Percentiles rank a stretch among this genome's conserved stretches.
Evolutionary conservation across 108 stramenopile species (phyloP).

Genomic region (Nannochloropsis oceanica): DNA sequence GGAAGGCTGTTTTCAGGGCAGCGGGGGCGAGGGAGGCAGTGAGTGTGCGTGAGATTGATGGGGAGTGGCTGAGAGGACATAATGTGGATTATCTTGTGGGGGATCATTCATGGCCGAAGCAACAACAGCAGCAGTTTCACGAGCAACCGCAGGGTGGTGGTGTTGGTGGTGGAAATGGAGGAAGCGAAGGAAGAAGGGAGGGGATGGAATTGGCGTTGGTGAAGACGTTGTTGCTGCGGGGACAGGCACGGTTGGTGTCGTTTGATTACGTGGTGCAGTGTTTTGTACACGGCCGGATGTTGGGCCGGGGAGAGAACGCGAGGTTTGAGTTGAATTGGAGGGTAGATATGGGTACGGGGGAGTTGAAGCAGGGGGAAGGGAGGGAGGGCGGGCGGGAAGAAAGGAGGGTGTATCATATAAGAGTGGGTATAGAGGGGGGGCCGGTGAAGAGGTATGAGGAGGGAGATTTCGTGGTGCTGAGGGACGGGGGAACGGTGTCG

Average conservation of each 20-base stretch:
- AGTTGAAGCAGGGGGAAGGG: background rate
- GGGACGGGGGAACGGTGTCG: background rate
- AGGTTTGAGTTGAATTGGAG: background rate
- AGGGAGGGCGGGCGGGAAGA: background rate
- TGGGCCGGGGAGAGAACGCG: background rate
- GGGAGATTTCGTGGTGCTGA: background rate
- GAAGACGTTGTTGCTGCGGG: background rate
- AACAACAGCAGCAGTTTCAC: background rate
- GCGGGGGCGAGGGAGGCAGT: background rate
- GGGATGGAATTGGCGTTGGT: background rate
- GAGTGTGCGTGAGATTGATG: background rate
- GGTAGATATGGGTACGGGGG: background rate
- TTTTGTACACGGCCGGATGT: background rate
- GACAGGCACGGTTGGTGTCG: background rate
- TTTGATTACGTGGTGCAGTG: background rate
- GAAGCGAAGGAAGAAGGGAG: background rate
- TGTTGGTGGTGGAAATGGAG: too few species aligned
- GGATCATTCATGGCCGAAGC: background rate
- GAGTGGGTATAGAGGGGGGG: background rate
- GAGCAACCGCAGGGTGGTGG: background rate
- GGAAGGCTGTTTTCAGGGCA: background rate
- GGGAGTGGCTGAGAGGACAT: background rate
- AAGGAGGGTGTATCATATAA: background rate
- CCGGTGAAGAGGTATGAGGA: background rate
- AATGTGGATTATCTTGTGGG: background rate